Evolutionary conservation across 2,329 filamentous ascomycete genomes (phyloP), one percentile per base, ranked within the genome.

Genomic region (Pseudofabraea citricarpa): DNA sequence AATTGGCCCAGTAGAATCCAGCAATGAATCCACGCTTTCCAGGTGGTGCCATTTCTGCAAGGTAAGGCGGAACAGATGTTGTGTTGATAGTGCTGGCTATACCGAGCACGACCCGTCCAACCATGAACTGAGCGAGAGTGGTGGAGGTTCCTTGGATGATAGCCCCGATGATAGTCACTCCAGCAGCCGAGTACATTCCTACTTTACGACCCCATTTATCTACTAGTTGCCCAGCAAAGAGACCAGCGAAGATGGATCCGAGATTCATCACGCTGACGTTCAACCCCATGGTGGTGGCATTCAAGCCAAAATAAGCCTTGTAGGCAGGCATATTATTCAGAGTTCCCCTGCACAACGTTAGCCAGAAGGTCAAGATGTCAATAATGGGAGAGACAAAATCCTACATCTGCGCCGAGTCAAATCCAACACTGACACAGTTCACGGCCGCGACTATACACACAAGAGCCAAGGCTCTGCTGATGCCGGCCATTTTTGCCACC

Each of bases 151-250:
- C 59, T 41, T 69, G 63, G 36, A 72, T 62, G 21, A 66, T 56
- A 12, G 66, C 64, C 31, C 68, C 68, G 38, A 71, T 54, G 6
- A 71, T 46, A 52, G 66, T 66, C 37, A 64, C 64, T 13, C 65
- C 49, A 7, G 56, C 24, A 19, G 22, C 31, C 5, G 32, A n/a
- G 27, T 15, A 26, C 29, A 42, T 42, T 6, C 40, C 40, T 16
- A 24, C 27, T 22, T 36, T 35, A 13, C 40, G 27, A 16, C 59
- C 56, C 24, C 52, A 51, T 22, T 45, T 46, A 40, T 61, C 56
- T 6, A 50, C 53, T 32, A 58, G 29, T 31, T 45, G 47, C n/a
- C 69, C 69, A 29, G 70, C 36, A 61, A 46, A 24, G 68, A 68
- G 60, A 74, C 70, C 16, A 8, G 33, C 33, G 21, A 36, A 20